Base-by-base conservation (phyloP, 208 protist genomes). In the Wallacemonas sp. region DNA sequence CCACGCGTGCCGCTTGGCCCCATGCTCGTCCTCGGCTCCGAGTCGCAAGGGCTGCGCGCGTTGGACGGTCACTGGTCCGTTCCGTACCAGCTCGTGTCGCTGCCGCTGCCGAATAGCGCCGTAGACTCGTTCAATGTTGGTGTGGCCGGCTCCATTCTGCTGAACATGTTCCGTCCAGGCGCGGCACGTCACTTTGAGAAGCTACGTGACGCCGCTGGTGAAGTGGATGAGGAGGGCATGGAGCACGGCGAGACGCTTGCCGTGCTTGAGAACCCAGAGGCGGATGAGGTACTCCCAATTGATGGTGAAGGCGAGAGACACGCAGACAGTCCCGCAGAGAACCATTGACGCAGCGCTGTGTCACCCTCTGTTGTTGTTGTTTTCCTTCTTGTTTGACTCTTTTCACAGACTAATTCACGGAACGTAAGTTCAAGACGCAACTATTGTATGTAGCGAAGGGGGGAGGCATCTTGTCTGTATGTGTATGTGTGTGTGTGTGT, bases 41-140 rank as follows among this genome's bases (percentile, higher is more conserved):
- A 95, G 71, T 72, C 84, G 33, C 70, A 83, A 39, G 89, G 89
- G 2, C 70, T 95, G 58, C 61, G 64, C 14, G 65, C 61, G 17
- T 62, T 92, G 27, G 63, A 48, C 21, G 85, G 81, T 12, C 70
- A 74, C 33, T 95, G 89, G 87, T 36, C 34, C 6, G 74, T 90
- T 32, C 84, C 89, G 0, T 80, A 78, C 61, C 61, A 88, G 54
- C 52, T 81, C 19, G 74, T 92, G 46, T 87, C 86, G 30, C 61
- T 95, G 55, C 85, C 89, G 6, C 61, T 92, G 49, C 75, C 80
- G 11, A 93, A 95, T 68, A 16, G 12, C 16, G 73, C 76, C 33
- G 71, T 95, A 9, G 76, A 88, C 46, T 95, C 89, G 17, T 75
- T 81, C 64, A 95, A 95, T 73, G 89, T 95, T n/a, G 64, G 70